phyloP scores from a whole-genome alignment of 2,329 filamentous ascomycete genomes.

The Coleophoma crateriformis region DNA sequence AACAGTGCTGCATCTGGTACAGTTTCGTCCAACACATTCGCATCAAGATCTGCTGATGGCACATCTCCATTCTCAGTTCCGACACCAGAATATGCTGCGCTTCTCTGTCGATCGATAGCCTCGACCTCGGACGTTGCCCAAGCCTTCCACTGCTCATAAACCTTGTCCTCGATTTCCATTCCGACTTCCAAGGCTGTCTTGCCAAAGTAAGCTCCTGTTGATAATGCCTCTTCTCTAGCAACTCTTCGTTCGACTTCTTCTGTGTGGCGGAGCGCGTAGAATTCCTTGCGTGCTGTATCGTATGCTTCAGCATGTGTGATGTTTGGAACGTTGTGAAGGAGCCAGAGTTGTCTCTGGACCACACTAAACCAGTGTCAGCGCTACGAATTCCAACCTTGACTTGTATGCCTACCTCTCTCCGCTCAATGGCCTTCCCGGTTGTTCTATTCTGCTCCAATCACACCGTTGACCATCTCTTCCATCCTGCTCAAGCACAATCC shows the following conservation, averaged over 20 bases:
- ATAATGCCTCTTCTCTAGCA: slow-evolving; percentile 79
- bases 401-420: slow-evolving; percentile 66
- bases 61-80: slow-evolving; percentile 29
- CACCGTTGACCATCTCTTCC: slow-evolving; percentile 72
- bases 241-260: slow-evolving; percentile 80
- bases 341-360: slow-evolving; percentile 83
- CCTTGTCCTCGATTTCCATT: slow-evolving; percentile 74
- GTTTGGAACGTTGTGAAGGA: slow-evolving; percentile 60
- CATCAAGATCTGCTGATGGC: too few species aligned
- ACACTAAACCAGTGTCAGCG: slow-evolving; percentile 51
- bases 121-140: slow-evolving; percentile 59
- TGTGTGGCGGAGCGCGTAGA: slow-evolving; percentile 77
- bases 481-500: slow-evolving; percentile 77
- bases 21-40: too few species aligned
- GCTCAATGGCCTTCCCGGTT: slow-evolving; percentile 69
- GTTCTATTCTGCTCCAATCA: slow-evolving; percentile 75
- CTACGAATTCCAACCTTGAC: slow-evolving; percentile 7
- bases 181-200: slow-evolving; percentile 69
- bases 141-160: slow-evolving; percentile 78
- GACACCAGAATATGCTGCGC: slow-evolving; percentile 37
- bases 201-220: slow-evolving; percentile 85
- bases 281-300: slow-evolving; percentile 81
- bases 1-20: too few species aligned
- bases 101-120: slow-evolving; percentile 33
- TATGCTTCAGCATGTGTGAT: slow-evolving; percentile 68